Percentiles rank a stretch among this genome's conserved stretches.
phyloP scores from a whole-genome alignment of 2,329 filamentous ascomycete genomes.

The Diaporthe capsici region DNA sequence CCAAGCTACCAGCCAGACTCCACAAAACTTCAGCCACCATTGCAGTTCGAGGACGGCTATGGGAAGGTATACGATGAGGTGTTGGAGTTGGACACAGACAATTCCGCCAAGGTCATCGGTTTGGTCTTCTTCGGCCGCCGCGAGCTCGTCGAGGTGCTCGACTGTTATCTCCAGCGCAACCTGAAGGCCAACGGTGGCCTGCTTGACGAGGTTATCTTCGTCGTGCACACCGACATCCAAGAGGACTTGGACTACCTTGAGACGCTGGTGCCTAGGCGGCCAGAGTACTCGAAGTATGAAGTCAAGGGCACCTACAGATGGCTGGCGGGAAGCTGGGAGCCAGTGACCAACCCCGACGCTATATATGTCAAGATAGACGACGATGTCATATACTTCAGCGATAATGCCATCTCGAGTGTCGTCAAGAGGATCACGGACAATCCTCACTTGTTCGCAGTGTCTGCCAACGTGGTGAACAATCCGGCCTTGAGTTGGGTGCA shows the following conservation, averaged over 20 bases:
- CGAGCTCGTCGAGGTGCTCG: constrained; percentile 13
- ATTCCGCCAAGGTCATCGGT: not conserved
- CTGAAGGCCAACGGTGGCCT: constrained; percentile 45
- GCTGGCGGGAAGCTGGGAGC: constrained; percentile 52
- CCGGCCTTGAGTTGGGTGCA: constrained; percentile 68
- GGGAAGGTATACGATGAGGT: not conserved
- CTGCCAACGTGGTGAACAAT: constrained; percentile 70
- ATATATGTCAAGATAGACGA: constrained; percentile 63
- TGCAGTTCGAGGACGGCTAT: not conserved
- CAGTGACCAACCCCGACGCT: constrained; percentile 50
- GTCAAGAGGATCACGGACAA: constrained; percentile 66
- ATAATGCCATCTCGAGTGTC: constrained; percentile 63
- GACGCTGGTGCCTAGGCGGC: constrained; percentile 53
- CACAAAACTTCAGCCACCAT: not conserved
- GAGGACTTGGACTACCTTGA: constrained; percentile 57
- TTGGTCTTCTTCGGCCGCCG: constrained; percentile 10
- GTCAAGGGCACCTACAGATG: constrained; percentile 53
- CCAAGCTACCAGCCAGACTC: not conserved
- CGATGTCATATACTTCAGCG: constrained; percentile 58
- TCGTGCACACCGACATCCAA: constrained; percentile 52
- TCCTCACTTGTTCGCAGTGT: constrained; percentile 65
- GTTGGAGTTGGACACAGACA: not conserved
- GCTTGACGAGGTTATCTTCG: constrained; percentile 48
- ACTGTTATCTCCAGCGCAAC: constrained; percentile 32
- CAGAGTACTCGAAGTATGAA: constrained; percentile 55